A percentile compares a stretch with the other conserved stretches of the same genome.
Conservation (phyloP, 495 filamentous ascomycete genomes). For the Tuber aestivum region DNA sequence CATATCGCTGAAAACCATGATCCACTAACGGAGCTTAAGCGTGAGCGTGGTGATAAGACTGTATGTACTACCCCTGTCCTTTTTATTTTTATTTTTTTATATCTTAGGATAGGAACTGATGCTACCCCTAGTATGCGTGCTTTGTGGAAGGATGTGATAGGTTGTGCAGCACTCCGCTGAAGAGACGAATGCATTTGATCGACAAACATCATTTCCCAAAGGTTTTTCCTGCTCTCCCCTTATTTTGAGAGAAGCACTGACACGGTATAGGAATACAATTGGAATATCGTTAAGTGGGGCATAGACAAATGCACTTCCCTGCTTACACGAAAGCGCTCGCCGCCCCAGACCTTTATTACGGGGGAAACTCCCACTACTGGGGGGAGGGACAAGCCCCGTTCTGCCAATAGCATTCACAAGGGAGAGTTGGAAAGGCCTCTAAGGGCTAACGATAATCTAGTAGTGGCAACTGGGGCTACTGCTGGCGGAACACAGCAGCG, state of each 20-base stretch:
- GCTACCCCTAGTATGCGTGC: conserved; percentile 64
- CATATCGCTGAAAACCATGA: conserved; percentile 95
- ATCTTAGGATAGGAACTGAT: conserved; percentile 8
- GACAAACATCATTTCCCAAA: conserved; percentile 93
- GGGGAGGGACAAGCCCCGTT: conserved; percentile 23
- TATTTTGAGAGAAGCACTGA: conserved; percentile 13
- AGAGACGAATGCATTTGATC: conserved; percentile 77
- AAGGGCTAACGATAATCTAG: neutral
- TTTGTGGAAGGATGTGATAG: conserved; percentile 84
- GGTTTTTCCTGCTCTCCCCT: conserved; percentile 41
- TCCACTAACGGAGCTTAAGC: conserved; percentile 60
- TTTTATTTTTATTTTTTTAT: neutral
- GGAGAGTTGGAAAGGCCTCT: neutral
- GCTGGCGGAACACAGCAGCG: conserved; percentile 6
- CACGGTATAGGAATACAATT: conserved; percentile 66
- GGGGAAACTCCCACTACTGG: conserved; percentile 27
- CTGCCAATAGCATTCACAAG: neutral
- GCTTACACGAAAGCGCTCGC: conserved; percentile 52
- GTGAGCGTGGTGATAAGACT: conserved; percentile 77
- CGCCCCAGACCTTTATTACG: conserved; percentile 42
- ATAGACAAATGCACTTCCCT: conserved; percentile 78
- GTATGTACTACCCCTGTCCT: conserved; percentile 50
- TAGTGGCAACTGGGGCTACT: neutral
- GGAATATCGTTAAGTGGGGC: conserved; percentile 77
- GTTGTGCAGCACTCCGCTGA: conserved; percentile 75